phyloP scores from a whole-genome alignment of 129 eudicot species.

The Flaveria sonorensis region DNA sequence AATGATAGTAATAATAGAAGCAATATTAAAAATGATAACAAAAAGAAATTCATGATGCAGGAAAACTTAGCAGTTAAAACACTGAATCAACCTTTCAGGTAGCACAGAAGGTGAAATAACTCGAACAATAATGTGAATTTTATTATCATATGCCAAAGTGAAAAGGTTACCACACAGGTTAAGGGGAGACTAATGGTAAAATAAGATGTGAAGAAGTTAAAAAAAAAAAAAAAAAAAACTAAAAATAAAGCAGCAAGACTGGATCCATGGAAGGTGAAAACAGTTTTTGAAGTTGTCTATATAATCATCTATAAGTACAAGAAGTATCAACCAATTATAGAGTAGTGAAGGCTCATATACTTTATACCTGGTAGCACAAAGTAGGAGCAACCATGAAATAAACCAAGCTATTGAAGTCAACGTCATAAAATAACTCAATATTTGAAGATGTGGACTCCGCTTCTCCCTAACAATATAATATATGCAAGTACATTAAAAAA shows the following conservation, averaged over 20 bases:
- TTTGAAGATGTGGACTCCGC: constrained; percentile 45
- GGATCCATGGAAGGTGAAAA: background rate
- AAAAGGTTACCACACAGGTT: background rate
- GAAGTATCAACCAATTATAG: constrained; percentile 11
- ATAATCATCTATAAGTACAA: background rate
- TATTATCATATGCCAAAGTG: background rate
- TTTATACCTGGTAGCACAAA: constrained; percentile 84
- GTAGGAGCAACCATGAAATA: constrained; percentile 99
- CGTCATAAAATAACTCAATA: constrained; percentile 53
- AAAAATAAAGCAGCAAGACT: background rate
- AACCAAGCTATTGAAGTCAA: constrained; percentile 71
- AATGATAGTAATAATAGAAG: too few species aligned
- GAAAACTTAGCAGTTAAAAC: background rate
- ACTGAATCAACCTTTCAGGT: background rate
- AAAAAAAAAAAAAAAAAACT: too few species aligned
- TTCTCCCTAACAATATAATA: constrained; percentile 51
- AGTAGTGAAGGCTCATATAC: background rate
- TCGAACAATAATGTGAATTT: too few species aligned
- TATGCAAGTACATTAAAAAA: constrained; percentile 9
- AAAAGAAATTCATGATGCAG: background rate
- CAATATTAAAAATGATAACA: background rate
- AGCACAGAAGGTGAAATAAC: background rate
- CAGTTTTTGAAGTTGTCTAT: background rate
- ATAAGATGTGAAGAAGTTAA: background rate
- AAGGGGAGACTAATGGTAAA: background rate